Base-by-base conservation (phyloP, 345 rosid species). In the Acer campestre region DNA sequence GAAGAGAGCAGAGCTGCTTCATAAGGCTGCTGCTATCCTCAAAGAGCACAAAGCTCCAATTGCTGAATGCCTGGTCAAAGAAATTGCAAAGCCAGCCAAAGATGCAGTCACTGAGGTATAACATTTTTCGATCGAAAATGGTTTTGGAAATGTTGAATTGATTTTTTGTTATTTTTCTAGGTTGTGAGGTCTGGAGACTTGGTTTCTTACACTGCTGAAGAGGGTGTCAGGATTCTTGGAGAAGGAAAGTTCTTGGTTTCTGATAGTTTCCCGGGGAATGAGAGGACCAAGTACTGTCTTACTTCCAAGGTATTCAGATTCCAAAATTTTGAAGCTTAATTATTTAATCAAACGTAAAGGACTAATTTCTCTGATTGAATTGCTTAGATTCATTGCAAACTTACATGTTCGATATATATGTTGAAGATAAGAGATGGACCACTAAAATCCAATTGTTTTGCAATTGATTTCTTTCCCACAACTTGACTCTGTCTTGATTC, bases 31-130 rank as follows among this genome's bases (percentile, higher is more conserved):
- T 27, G 94, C 98, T 0, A 87, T 96, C 44, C 91, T 96, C 61
- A 96, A 94, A 83, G 91, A 87, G 75, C 94, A 94, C 87, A 96
- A 91, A 80, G 81, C 85, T 53, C 92, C 97, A 13, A 88, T 96
- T 67, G 97, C 97, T 11, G 98, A 94, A 74, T 96, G 97, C 80
- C 87, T 96, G 29, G 93, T 96, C 25, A 94, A 96, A 68, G 98
- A 96, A 82, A 96, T 96, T 51, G 98, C 99, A n/a, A 96, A 96
- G 85, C 99, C 99, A 10, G 98, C 98, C 35, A 96, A 96, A 87
- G 99, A 96, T 77, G 88, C 99, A 12, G 87, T 88, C 51, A 85
- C 99, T 13, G 99, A 96, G 94, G 98, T 92, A 38, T 3, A 69
- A 3, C 3, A 5, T 58, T 10, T 56, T 65, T 20, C 11, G 23